Conservation (phyloP, 768 basidiomycete genomes). For the Lactarius psammicola region DNA sequence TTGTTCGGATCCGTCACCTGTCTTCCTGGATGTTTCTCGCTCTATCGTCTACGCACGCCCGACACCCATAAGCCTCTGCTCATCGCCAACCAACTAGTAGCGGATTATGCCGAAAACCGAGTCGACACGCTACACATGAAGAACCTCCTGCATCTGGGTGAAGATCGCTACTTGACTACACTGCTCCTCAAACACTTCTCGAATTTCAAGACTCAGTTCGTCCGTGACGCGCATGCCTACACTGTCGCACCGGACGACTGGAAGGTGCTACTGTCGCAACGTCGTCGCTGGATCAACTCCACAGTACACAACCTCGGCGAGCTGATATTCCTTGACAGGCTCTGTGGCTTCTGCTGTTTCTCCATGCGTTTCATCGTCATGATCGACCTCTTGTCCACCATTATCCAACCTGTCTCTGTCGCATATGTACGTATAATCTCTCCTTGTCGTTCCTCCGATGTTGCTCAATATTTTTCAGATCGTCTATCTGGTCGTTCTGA, state of each 20-base stretch:
- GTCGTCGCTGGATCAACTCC: constrained; percentile 99
- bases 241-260: constrained; percentile 97
- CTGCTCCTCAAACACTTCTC: constrained; percentile 95
- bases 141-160: constrained; percentile 95
- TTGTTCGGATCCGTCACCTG: constrained; percentile 98
- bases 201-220: constrained; percentile 90
- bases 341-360: constrained; percentile 98
- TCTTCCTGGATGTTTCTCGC: constrained; percentile 97
- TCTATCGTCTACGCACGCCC: constrained; percentile 91
- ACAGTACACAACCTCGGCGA: constrained; percentile 97
- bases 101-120: constrained; percentile 93
- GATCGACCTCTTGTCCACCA: constrained; percentile 88
- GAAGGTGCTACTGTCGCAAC: constrained; percentile 90
- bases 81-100: constrained; percentile 85
- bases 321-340: constrained; percentile 83
- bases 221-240: constrained; percentile 89
- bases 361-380: constrained; percentile 99
- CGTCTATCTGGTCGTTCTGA: constrained; percentile 82
- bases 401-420: constrained; percentile 83
- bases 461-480: constrained; percentile 52
- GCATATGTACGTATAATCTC: constrained; percentile 68
- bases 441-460: not conserved
- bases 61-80: constrained; percentile 95
- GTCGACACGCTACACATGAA: constrained; percentile 99
- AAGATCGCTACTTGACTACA: constrained; percentile 98